Conservation (phyloP, 2,329 filamentous ascomycete species). For the Neonectria punicea region DNA sequence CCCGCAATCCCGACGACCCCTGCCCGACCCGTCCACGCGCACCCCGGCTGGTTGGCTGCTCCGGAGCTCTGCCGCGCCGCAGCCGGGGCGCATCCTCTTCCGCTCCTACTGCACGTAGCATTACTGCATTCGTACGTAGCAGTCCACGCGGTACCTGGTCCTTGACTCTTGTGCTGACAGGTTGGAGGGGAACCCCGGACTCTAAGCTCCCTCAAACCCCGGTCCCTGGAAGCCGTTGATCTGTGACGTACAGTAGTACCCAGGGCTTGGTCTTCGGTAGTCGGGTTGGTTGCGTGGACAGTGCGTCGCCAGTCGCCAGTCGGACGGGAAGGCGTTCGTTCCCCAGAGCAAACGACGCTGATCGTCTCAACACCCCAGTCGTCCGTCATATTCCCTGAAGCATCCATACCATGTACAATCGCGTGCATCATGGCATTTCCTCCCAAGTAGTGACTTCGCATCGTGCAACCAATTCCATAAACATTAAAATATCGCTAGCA, state of each 20-base stretch:
- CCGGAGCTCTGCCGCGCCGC: neutral
- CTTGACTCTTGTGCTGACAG: neutral
- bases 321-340: neutral
- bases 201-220: conserved; percentile 9
- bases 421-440: neutral
- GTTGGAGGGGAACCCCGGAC: conserved; percentile 8
- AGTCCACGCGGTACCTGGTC: neutral
- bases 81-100: neutral
- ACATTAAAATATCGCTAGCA: neutral
- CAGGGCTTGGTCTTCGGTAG: conserved; percentile 13
- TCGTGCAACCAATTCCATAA: neutral
- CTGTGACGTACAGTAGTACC: conserved; percentile 4
- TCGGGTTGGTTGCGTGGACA: conserved; percentile 9
- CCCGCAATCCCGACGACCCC: conserved; percentile 32
- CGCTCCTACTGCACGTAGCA: neutral
- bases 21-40: neutral
- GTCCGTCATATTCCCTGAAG: neutral
- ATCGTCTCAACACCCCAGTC: neutral
- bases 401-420: neutral
- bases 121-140: neutral
- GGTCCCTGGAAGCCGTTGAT: conserved; percentile 18
- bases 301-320: conserved; percentile 14
- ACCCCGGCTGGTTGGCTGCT: neutral
- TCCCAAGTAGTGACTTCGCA: neutral
- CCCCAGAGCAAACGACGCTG: neutral